phyloP scores from a whole-genome alignment of 495 filamentous ascomycete genomes.

The Hypoxylon crocopeplum region DNA sequence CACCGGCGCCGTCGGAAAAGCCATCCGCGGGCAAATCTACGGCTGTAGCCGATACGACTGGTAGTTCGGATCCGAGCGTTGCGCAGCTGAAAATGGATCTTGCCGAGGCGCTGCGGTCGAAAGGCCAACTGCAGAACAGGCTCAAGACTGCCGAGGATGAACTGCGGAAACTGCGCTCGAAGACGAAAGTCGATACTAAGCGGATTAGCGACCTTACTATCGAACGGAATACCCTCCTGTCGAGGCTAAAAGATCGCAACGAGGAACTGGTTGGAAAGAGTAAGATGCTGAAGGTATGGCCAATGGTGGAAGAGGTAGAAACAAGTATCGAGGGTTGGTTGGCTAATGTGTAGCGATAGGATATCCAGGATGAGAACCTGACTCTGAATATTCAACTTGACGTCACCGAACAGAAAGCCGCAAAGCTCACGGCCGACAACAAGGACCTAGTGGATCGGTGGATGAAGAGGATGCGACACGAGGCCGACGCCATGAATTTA shows the following conservation, averaged over 20 bases:
- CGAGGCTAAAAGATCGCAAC: conserved; percentile 77
- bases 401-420: conserved; percentile 74
- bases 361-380: conserved; percentile 90
- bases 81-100: conserved; percentile 67
- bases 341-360: conserved; percentile 48
- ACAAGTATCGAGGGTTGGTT: conserved; percentile 14
- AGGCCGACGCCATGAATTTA: conserved; percentile 89
- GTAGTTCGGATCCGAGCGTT: conserved; percentile 41
- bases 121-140: conserved; percentile 66
- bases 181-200: conserved; percentile 60
- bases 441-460: conserved; percentile 86
- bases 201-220: conserved; percentile 65
- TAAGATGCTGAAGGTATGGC: conserved; percentile 73
- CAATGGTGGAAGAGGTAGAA: neutral
- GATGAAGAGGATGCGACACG: conserved; percentile 84
- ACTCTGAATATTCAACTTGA: conserved; percentile 86
- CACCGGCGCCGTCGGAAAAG: conserved; percentile 18
- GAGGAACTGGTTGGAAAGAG: conserved; percentile 85
- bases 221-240: conserved; percentile 66
- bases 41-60: conserved; percentile 38
- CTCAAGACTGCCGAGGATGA: conserved; percentile 67
- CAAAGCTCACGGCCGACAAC: conserved; percentile 80
- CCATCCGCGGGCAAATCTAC: conserved; percentile 28
- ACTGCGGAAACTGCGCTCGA: conserved; percentile 63
- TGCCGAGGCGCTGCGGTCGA: conserved; percentile 75